Base-by-base conservation (phyloP, 2,329 filamentous ascomycete species). In the Stachybotrys chlorohalonatus region DNA sequence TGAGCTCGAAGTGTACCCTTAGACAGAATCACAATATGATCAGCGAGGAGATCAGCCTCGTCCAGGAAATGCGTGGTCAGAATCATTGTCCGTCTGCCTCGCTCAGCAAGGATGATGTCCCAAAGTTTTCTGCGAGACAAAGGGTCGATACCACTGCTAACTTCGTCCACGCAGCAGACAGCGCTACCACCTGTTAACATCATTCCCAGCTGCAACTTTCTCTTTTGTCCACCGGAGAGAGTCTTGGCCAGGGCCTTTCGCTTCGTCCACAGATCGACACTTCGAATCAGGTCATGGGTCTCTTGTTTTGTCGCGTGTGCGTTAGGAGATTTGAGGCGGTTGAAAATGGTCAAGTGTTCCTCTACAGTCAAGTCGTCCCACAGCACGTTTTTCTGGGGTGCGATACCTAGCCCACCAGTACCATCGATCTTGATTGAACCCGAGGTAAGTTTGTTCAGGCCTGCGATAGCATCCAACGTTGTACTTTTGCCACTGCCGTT, bases 51-150 rank as follows among this genome's bases (percentile, higher is more conserved):
- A 65, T 96, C 92, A 0, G 92, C 93, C 70, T 96, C 93, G 64
- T 96, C 93, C 8, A 96, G 77, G 68, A 96, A 96, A 68, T 96
- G 93, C 0, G 92, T 96, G 0, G 92, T 96, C 55, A 96, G 70
- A 47, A 96, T 82, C 62, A 96, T 88, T 0, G 92, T 95, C 47
- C 92, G 78, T 56, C 79, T 79, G 17, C 90, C 91, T 55, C 92
- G 83, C 69, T 96, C 91, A 1, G 87, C 87, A 11, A 96, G 76
- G 24, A 96, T 75, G 56, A 96, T 96, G 61, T 96, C 90, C 92
- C 92, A 96, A 30, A 96, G 89, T 72, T 95, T 96, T 31, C 91
- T 77, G 54, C 93, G 80, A 17, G 88, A 92, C 1, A 96, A 74
- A 0, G 93, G 91, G 65, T 96, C 92, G 17, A 96, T 78, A 13